Evolutionary conservation across 164 flowering plant genomes (phyloP), one percentile per base, ranked within the genome.

Genomic region (Chimonanthus praecox): DNA sequence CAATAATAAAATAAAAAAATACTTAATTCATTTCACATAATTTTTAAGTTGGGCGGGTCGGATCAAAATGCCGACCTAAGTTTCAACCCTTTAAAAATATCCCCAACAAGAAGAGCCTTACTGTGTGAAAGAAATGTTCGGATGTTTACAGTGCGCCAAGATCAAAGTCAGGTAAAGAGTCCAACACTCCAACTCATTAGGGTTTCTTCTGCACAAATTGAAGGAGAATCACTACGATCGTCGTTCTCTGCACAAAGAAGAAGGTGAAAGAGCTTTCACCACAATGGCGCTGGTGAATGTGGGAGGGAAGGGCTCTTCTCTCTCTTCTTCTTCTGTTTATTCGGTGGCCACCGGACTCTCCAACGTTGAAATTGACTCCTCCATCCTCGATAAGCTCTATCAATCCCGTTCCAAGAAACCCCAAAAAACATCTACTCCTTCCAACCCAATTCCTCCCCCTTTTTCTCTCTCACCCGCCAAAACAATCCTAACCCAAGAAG

Each of bases 251-350:
- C 1, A 33, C 33, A 33, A 49, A 49, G n/a, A 54, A 8, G 60
- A 54, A 54, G 21, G 10, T 43, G 68, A 43, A 63, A 44, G 21
- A 63, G 66, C 66, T 63, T 21, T 63, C 66, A 18, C 66, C 66
- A 0, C 49, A 3, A 71, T 71, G 73, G 45, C 73, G 73, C 47
- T 67, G 6, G 48, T 58, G 47, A 80, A 87, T 0, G 69, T 89
- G 0, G 96, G 94, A 20, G 90, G 92, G 66, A 89, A 85, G 73
- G 92, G 91, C 45, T 80, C 85, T 1, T 81, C 87, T 4, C 88
- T 92, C 13, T 75, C 92, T 5, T 74, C 97, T 13, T 54, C 84
- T 47, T 75, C 89, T 64, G 84, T 90, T 48, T 79, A 75, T 82
- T 72, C 85, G 65, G 54, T 87, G 11, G 85, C 93, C 44, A 78